Base-by-base conservation (phyloP, 2,329 filamentous ascomycete species). In the Graphilbum sp. region DNA sequence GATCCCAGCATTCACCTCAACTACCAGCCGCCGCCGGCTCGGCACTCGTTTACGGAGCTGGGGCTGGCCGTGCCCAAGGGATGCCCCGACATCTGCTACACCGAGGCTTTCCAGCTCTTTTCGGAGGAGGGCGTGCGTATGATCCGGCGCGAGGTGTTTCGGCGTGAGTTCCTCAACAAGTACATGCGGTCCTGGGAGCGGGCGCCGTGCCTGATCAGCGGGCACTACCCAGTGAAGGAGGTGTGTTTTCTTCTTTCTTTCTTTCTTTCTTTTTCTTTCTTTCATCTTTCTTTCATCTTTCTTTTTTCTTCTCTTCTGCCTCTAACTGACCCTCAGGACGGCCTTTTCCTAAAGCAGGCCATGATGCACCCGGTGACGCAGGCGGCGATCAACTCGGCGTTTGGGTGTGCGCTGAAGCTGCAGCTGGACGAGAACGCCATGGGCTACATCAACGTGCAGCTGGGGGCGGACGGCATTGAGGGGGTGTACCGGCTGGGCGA, bases 381-480 rank as follows among this genome's bases (percentile, higher is more conserved):
- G 17, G 39, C 39, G 4, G 29, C 35, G 2, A 38, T 41, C 29
- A 41, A 41, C 29, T 41, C 39, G 12, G 39, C 39, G 0, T 41
- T 41, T 29, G 39, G 39, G 3, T 38, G 39, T 11, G 39, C 39
- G 1, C 39, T 41, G 7, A 35, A 21, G 13, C 35, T 41, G 4
- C 39, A 41, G 17, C n/a, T 13, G 2, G 43, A 45, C 21, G 43
- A 45, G 30, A 45, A 42, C 18, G 41, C 43, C 15, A 41, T 45
- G 38, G 43, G 43, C 3, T 43, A 45, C 24, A 43, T 42, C 39
- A 45, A 45, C 21, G 43, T 45, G 10, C 43, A 45, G 31, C 38
- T 45, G 2, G 43, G 43, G 5, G 38, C 41, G 3, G 43, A 43
- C 3, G 43, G 43, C 2, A 38, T 43, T 10, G 38, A 42, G 23